A percentile compares a stretch with the other conserved stretches of the same genome.
Conservation (phyloP, 2,329 filamentous ascomycete species). For the Colletotrichum navitas region DNA sequence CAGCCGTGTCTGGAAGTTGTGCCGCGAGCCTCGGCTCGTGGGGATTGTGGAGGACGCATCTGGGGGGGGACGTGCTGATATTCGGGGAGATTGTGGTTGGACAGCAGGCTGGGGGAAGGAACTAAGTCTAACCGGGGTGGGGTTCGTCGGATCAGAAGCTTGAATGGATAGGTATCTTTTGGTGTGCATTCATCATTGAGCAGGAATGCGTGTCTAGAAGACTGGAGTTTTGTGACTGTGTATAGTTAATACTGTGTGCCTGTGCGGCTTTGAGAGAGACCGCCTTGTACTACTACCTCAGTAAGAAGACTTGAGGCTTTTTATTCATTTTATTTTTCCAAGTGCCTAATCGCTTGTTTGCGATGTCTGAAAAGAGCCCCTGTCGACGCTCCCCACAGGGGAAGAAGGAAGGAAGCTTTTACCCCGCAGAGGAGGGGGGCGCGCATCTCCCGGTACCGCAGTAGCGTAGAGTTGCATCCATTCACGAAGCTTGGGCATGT, state of each 20-base stretch:
- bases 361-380: conserved; percentile 18
- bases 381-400: conserved; percentile 31
- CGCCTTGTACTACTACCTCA: too few species aligned
- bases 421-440: conserved; percentile 37
- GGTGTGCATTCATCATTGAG: background rate
- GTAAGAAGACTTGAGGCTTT: background rate
- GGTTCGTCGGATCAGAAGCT: background rate
- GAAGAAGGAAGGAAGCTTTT: conserved; percentile 18
- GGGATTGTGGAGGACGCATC: conserved; percentile 30
- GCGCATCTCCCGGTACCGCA: conserved; percentile 28
- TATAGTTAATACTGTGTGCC: too few species aligned
- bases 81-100: conserved; percentile 39
- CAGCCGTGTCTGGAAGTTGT: conserved; percentile 32
- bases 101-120: conserved; percentile 14
- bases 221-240: background rate
- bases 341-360: conserved; percentile 8
- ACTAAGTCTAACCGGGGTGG: background rate
- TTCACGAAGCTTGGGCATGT: conserved; percentile 16
- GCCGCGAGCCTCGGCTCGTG: conserved; percentile 39
- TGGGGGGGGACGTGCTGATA: conserved; percentile 38
- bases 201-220: too few species aligned
- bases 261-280: too few species aligned
- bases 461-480: conserved; percentile 16
- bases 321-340: background rate
- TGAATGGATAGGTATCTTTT: background rate